These are phyloP conservation scores for Syzygium grande DNA, from an alignment of 345 rosid genomes.

Conservation along the genomic window DNA sequence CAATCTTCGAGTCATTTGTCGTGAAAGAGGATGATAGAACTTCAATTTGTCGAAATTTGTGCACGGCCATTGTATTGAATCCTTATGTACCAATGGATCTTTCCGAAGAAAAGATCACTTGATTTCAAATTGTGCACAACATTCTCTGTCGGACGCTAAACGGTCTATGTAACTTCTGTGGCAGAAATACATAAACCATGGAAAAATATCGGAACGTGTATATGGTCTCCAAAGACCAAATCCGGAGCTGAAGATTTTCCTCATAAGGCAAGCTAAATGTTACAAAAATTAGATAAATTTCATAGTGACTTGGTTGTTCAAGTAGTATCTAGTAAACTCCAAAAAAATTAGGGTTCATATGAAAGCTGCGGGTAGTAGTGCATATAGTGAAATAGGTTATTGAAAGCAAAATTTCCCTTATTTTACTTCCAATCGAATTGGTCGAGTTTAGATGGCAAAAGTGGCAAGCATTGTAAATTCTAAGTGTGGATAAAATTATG, in stretches of 20 bases:
- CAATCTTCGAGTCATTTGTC: not conserved
- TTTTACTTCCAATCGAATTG: not conserved
- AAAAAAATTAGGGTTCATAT: not conserved
- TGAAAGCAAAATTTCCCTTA: not conserved
- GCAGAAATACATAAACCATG: not conserved
- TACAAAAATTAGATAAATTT: not conserved
- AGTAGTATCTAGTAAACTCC: not conserved
- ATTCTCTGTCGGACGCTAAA: not conserved
- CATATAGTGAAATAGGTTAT: not conserved
- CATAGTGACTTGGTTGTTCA: not conserved
- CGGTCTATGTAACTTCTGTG: not conserved
- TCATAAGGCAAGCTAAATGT: not conserved
- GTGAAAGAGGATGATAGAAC: not conserved
- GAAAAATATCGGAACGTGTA: not conserved
- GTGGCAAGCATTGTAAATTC: not conserved
- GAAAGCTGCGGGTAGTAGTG: not conserved
- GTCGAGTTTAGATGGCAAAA: not conserved
- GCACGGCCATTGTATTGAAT: not conserved
- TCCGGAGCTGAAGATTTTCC: not conserved
- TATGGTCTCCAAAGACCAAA: not conserved
- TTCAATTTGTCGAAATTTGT: not conserved
- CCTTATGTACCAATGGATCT: not conserved
- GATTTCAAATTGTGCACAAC: not conserved
- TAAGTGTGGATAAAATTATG: not conserved
- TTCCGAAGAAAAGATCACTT: not conserved